A percentile compares a stretch with the other conserved stretches of the same genome.
Conservation (phyloP, 257 asterid species). For the Cruciata laevipes region DNA sequence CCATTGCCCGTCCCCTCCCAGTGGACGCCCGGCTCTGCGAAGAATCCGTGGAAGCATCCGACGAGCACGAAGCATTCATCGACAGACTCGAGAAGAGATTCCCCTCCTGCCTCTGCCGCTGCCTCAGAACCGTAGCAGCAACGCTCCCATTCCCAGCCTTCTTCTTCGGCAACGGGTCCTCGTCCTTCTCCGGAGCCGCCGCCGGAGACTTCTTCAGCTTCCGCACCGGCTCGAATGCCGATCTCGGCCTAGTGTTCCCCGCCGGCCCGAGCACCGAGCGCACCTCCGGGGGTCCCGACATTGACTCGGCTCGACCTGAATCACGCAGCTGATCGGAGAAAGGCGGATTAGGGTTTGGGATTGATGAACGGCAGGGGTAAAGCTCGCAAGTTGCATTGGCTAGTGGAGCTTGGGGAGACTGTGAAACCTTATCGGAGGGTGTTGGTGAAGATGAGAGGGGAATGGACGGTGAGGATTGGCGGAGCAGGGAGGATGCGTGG, state of each 20-base stretch:
- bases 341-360: conserved; percentile 9
- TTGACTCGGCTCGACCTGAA: conserved; percentile 15
- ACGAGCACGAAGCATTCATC: conserved; percentile 75
- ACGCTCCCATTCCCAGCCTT: conserved; percentile 19
- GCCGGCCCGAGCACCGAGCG: conserved; percentile 80
- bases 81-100: conserved; percentile 36
- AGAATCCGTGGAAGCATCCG: conserved; percentile 91
- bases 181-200: conserved; percentile 26
- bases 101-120: conserved; percentile 23
- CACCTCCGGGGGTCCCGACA: conserved; percentile 72
- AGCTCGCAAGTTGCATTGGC: conserved; percentile 3
- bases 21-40: conserved; percentile 85
- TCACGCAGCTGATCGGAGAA: neutral
- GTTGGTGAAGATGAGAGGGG: conserved; percentile 10
- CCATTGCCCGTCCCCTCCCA: conserved; percentile 61
- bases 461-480: conserved; percentile 27
- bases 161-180: conserved; percentile 38
- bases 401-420: neutral
- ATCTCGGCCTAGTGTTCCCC: conserved; percentile 64
- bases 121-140: conserved; percentile 44
- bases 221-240: conserved; percentile 43
- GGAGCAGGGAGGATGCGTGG: conserved; percentile 26
- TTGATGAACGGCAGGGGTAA: conserved; percentile 9
- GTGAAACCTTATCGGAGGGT: neutral
- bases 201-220: conserved; percentile 41